Conservation (phyloP, 2,329 filamentous ascomycete species). For the Juglanconis sp. region DNA sequence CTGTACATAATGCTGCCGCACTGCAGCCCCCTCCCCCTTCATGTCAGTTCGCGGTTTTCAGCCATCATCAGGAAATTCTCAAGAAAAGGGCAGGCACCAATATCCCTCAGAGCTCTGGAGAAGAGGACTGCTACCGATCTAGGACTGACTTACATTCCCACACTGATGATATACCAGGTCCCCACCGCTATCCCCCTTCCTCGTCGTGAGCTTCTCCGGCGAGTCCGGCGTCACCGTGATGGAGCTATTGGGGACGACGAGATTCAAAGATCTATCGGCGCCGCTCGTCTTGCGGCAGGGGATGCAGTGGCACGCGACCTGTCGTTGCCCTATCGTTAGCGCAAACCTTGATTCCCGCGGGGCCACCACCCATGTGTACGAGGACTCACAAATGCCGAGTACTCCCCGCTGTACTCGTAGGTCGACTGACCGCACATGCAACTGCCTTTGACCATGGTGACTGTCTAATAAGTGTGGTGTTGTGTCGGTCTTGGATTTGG, state of each 20-base stretch:
- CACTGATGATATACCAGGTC: conserved; percentile 8
- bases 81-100: background rate
- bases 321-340: background rate
- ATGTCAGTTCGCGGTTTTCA: background rate
- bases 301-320: conserved; percentile 10
- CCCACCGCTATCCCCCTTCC: conserved; percentile 8
- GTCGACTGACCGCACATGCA: conserved; percentile 8
- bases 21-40: background rate
- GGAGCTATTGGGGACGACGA: conserved; percentile 1
- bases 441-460: conserved; percentile 8
- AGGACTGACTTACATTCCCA: background rate
- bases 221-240: conserved; percentile 2
- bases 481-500: too few relatives aligned
- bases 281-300: conserved; percentile 13
- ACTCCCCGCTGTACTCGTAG: conserved; percentile 11
- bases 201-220: conserved; percentile 6
- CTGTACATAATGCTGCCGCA: conserved; percentile 11
- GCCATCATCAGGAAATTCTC: background rate
- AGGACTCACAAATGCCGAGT: conserved; percentile 1
- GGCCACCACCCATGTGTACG: background rate
- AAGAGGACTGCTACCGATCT: too few relatives aligned
- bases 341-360: background rate
- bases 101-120: too few relatives aligned
- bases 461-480: too few relatives aligned
- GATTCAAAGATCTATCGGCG: conserved; percentile 7